Evolutionary conservation across 1,139 yeast genomes (phyloP).

Genomic region (Protomyces inundatus): DNA sequence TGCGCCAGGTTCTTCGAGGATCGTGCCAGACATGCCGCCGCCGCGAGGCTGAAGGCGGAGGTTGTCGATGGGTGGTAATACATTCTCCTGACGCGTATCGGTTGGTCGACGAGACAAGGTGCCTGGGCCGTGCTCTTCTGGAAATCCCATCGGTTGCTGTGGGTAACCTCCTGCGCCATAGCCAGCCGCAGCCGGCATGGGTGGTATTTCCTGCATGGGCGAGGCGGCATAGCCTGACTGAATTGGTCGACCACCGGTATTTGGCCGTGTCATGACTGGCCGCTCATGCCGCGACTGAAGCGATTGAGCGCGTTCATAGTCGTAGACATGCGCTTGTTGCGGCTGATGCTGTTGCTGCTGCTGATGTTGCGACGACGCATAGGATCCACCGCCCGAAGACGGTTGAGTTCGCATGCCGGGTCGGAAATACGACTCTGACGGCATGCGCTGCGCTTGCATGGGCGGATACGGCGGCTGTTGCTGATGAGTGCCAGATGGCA

Average conservation of each 20-base stretch:
- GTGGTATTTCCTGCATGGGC: neutral
- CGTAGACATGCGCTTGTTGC: neutral
- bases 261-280: neutral
- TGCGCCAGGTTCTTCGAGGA: neutral
- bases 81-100: neutral
- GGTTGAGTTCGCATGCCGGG: neutral
- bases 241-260: neutral
- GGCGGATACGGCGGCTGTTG: neutral
- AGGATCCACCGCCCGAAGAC: too few relatives aligned
- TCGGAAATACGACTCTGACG: conserved; percentile 8
- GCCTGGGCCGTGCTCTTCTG: neutral
- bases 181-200: neutral
- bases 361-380: too few relatives aligned
- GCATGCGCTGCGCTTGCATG: neutral
- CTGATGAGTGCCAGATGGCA: conserved; percentile 1
- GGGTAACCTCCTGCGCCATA: neutral
- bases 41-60: neutral
- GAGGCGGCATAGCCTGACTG: neutral
- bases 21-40: neutral
- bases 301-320: conserved; percentile 20
- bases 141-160: neutral
- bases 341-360: neutral
- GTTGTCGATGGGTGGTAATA: neutral
- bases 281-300: conserved; percentile 5
- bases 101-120: neutral